Conservation (phyloP, 345 rosid species). For the Populus deltoides region DNA sequence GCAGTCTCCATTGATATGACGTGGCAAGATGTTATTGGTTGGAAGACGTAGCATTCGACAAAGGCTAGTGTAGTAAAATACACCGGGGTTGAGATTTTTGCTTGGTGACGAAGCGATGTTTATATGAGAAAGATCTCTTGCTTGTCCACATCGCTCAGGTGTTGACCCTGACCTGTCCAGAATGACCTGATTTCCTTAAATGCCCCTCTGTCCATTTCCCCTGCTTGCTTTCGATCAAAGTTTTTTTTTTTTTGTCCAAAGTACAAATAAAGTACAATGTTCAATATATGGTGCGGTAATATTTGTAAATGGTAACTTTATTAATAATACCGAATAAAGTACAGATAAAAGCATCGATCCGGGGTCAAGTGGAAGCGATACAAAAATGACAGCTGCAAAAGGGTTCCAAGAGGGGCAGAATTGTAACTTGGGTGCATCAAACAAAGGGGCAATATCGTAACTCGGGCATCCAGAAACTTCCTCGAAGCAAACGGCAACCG, state of each 20-base stretch:
- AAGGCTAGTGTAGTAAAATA: too few relatives aligned
- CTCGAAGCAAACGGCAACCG: neutral
- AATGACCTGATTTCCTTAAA: neutral
- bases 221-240: too few relatives aligned
- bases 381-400: too few relatives aligned
- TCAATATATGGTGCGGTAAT: too few relatives aligned
- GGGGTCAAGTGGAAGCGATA: too few relatives aligned
- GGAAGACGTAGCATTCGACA: neutral
- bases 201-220: neutral
- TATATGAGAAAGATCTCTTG: neutral
- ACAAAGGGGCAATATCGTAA: neutral
- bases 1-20: neutral
- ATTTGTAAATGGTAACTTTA: too few relatives aligned
- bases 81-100: neutral
- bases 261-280: too few relatives aligned
- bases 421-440: neutral
- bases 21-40: slow-evolving; percentile 17
- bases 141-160: neutral
- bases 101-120: slow-evolving; percentile 5
- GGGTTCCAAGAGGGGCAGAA: neutral
- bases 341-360: too few relatives aligned
- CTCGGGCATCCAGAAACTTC: slow-evolving; percentile 6
- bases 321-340: too few relatives aligned
- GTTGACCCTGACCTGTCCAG: slow-evolving; percentile 6
- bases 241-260: too few relatives aligned